Conservation (phyloP, 2,329 filamentous ascomycete genomes). For the Hymenoscyphus repandus region DNA sequence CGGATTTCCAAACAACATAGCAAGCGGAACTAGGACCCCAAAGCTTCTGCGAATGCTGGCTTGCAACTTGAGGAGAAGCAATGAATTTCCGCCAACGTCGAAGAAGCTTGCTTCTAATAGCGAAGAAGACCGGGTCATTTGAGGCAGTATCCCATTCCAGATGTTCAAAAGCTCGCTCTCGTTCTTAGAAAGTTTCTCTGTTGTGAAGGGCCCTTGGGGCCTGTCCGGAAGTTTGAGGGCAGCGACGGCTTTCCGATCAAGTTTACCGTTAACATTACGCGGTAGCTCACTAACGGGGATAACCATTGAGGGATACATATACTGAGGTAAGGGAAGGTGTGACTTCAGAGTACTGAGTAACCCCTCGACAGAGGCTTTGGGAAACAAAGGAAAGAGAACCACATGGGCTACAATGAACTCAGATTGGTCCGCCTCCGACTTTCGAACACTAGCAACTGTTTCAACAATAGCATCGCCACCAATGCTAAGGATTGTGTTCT, state of each 20-base stretch:
- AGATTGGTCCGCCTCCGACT: conserved; percentile 3
- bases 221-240: background rate
- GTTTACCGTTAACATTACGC: conserved; percentile 28
- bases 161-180: background rate
- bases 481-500: conserved; percentile 25
- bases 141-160: background rate
- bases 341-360: conserved; percentile 15
- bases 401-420: conserved; percentile 33
- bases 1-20: background rate
- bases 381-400: conserved; percentile 19
- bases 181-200: background rate
- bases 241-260: conserved; percentile 26
- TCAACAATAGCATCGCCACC: conserved; percentile 22
- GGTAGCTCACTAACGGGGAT: conserved; percentile 29
- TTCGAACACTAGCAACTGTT: conserved; percentile 24
- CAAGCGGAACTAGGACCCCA: background rate
- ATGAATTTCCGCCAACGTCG: background rate
- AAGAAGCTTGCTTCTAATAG: conserved; percentile 2
- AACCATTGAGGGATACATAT: conserved; percentile 32
- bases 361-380: background rate
- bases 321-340: conserved; percentile 25
- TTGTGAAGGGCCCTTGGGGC: background rate
- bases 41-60: background rate
- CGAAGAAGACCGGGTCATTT: background rate
- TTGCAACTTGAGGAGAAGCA: background rate